Evolutionary conservation across 495 filamentous ascomycete genomes (phyloP).

Genomic region (Aspergillus ellipticus): DNA sequence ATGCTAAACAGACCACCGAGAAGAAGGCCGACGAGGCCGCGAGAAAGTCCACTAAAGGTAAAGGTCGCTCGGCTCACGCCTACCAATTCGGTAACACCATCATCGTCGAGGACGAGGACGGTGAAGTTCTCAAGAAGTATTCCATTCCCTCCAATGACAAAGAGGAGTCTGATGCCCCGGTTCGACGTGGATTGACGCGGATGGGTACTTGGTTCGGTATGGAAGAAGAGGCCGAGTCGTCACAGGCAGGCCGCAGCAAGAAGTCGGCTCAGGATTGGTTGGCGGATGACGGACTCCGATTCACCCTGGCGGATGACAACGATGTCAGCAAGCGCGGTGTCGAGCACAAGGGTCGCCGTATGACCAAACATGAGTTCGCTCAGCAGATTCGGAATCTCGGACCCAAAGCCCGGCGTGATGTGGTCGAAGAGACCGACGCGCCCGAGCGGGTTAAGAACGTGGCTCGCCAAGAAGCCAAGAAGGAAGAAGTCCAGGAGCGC

Average conservation of each 20-base stretch:
- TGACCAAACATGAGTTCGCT: slow-evolving; percentile 93
- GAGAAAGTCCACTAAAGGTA: slow-evolving; percentile 23
- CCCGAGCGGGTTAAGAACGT: slow-evolving; percentile 57
- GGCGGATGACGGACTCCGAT: slow-evolving; percentile 78
- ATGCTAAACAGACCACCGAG: slow-evolving; percentile 17
- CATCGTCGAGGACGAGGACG: slow-evolving; percentile 96
- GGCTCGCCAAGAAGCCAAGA: slow-evolving; percentile 41
- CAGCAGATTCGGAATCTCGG: slow-evolving; percentile 76
- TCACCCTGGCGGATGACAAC: slow-evolving; percentile 61
- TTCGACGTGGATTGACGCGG: slow-evolving; percentile 49
- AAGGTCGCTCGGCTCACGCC: slow-evolving; percentile 68
- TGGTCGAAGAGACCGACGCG: slow-evolving; percentile 65
- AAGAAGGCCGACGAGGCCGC: slow-evolving; percentile 12
- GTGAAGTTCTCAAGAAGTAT: slow-evolving; percentile 96
- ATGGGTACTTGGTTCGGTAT: slow-evolving; percentile 64
- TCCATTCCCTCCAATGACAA: slow-evolving; percentile 60
- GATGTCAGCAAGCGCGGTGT: slow-evolving; percentile 31
- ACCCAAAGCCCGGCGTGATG: slow-evolving; percentile 65
- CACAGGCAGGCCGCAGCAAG: slow-evolving; percentile 27
- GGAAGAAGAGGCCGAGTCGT: slow-evolving; percentile 45
- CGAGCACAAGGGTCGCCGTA: slow-evolving; percentile 57
- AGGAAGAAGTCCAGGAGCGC: slow-evolving; percentile 27
- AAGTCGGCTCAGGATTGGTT: slow-evolving; percentile 36
- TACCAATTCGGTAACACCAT: slow-evolving; percentile 97
- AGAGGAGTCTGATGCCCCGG: slow-evolving; percentile 26